phyloP scores from a whole-genome alignment of 1,284 basidiomycete species.

The Ganoderma resinaceum region DNA sequence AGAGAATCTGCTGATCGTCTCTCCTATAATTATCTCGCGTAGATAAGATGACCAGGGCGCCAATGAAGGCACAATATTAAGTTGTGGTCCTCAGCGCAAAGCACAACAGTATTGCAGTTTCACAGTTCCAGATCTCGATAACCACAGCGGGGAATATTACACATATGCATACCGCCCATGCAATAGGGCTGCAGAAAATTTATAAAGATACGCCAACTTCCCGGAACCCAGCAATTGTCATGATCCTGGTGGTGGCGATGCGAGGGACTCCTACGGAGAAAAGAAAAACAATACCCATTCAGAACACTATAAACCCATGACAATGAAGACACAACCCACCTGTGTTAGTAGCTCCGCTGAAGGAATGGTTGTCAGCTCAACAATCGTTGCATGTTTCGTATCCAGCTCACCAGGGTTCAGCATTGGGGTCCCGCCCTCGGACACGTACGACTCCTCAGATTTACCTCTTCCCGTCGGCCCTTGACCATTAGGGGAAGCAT shows the following conservation, averaged over 20 bases:
- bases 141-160: not conserved
- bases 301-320: not conserved
- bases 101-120: too few relatives aligned
- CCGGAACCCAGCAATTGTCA: slow-evolving; percentile 35
- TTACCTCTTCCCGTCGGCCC: not conserved
- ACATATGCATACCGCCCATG: slow-evolving; percentile 5
- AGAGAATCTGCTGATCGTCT: not conserved
- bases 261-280: slow-evolving; percentile 59
- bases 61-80: too few relatives aligned
- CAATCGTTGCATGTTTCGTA: not conserved
- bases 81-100: too few relatives aligned
- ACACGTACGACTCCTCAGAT: slow-evolving; percentile 56
- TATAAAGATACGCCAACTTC: slow-evolving; percentile 18
- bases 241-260: slow-evolving; percentile 59
- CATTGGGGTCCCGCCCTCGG: slow-evolving; percentile 70
- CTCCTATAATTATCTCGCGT: not conserved
- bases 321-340: slow-evolving; percentile 40
- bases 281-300: not conserved
- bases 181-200: slow-evolving; percentile 18
- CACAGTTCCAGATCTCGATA: not conserved
- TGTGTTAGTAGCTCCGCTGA: slow-evolving; percentile 69
- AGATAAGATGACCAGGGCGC: too few relatives aligned
- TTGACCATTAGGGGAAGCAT: slow-evolving; percentile 8
- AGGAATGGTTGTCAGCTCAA: slow-evolving; percentile 1
- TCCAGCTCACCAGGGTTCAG: slow-evolving; percentile 60